phyloP scores from a whole-genome alignment of 805 yeast species.

The Saturnispora sanitii region DNA sequence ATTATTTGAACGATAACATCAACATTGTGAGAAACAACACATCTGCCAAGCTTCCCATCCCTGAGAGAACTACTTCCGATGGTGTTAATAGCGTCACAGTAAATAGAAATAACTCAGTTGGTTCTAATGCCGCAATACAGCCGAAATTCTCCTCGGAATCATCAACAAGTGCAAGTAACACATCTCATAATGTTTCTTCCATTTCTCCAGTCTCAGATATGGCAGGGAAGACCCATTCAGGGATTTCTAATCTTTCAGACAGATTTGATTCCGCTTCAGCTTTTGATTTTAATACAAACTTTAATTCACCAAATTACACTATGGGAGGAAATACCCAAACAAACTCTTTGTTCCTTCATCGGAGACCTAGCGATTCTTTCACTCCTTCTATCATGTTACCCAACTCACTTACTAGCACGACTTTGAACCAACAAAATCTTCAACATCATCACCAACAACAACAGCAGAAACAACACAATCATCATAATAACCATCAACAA shows the following conservation, averaged over 20 bases:
- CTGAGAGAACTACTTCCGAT: slow-evolving; percentile 6
- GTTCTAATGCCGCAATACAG: slow-evolving; percentile 8
- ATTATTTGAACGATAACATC: slow-evolving; percentile 38
- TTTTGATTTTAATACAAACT: slow-evolving; percentile 8
- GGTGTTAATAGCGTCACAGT: neutral
- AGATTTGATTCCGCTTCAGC: neutral
- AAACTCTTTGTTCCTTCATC: slow-evolving; percentile 2
- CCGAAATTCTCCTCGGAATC: slow-evolving; percentile 9
- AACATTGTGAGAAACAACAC: slow-evolving; percentile 45
- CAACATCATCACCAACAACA: slow-evolving; percentile 9
- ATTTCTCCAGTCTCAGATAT: slow-evolving; percentile 11
- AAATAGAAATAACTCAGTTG: neutral
- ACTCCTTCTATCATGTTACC: neutral
- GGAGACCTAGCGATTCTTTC: neutral
- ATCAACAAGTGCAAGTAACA: slow-evolving; percentile 4
- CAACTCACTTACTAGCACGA: neutral
- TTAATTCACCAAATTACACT: slow-evolving; percentile 1
- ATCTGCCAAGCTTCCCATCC: slow-evolving; percentile 38
- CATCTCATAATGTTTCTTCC: slow-evolving; percentile 4
- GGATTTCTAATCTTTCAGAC: slow-evolving; percentile 3
- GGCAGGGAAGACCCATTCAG: slow-evolving; percentile 10
- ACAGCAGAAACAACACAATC: neutral
- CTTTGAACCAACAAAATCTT: neutral
- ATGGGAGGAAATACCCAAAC: no score
- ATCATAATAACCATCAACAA: neutral